Evolutionary conservation across 768 basidiomycete species (phyloP), one percentile per base, ranked within the genome.

Genomic region (Boletus barrowsii): DNA sequence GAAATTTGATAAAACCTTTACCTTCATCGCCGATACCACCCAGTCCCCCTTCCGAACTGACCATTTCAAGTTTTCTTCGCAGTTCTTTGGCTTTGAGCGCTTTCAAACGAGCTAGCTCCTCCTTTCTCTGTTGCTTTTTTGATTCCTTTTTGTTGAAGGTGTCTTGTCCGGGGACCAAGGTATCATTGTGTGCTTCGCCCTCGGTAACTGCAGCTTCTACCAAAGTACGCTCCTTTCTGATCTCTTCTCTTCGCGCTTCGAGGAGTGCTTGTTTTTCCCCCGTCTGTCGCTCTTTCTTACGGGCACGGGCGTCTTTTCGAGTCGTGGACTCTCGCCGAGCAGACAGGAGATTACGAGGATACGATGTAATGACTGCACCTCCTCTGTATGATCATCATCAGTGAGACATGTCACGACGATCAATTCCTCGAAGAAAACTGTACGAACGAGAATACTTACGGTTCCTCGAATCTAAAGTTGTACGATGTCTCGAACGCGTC

Each of bases 391-490:
- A 42, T 39, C 22, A 18, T 39, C 10, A 41, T 53, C 32, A 50
- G 52, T 24, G 33, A 41, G 33, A 24, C 14, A 17, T 13, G 13
- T 36, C 32, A 9, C 15, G 29, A 26, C 13, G 15, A 32, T 9
- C 15, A n/a, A 17, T 15, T 46, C 47, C 11, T 45, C 39, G n/a
- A 10, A 37, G 20, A 9, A 26, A 14, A n/a, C 24, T 11, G 30
- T 29, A 15, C 17, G 50, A 18, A 37, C n/a, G 17, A 60, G 33
- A 26, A 8, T 17, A 84, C 93, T 63, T 64, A 93, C 83, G 91
- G 89, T 71, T 99, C 96, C 70, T 99, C 96, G 68, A 93, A 99
- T 49, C 97, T 85, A 75, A 97, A 97, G 71, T 98, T 98, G 74
- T 98, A 99, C 15, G 89, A 90, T n/a, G 83, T 84, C 73, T 99